Evolutionary conservation across 495 filamentous ascomycete species (phyloP), one percentile per base, ranked within the genome.

Genomic region (Lentithecium fluviatile): DNA sequence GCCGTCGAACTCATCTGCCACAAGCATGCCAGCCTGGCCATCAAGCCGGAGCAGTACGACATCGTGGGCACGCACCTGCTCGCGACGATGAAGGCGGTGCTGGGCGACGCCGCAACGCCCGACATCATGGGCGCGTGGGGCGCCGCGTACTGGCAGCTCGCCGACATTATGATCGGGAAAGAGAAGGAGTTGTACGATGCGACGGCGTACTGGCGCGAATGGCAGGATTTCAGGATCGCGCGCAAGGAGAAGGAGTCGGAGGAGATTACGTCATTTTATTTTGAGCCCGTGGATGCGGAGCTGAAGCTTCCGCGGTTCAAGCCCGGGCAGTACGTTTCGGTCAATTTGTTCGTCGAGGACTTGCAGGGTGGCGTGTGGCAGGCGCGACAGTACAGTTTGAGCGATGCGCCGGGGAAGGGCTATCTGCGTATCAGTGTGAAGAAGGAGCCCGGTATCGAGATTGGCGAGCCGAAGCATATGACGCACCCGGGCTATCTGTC

Each of bases 351-450:
- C 58, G 79, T 86, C 0, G 83, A 83, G 0, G 75, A 80, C 23
- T 76, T 88, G 34, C 36, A 57, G 2, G 48, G 46, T n/a, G 75
- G 80, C 15, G 75, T 84, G 67, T 66, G 74, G 38, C 88, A 91
- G 71, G 76, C 80, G n/a, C 75, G 88, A 45, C 87, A 90, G 76
- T 91, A 90, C 74, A 86, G 83, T 17, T 82, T 91, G 49, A 84
- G 80, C 70, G 86, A 88, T 48, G 74, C 77, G 45, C 85, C 83
- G 5, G 69, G 71, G 0, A 65, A 73, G 19, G 77, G 81, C 25
- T 83, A 84, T 70, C 88, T 87, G 75, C 83, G 87, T 52, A 85
- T 90, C 74, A 85, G 77, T 52, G 81, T 91, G 61, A 88, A 88
- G 80, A 82, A 77, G 49, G 86, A 90, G 71, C 65, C 71, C 3